Evolutionary conservation across 441 rosid genomes (phyloP), one percentile per base, ranked within the genome.

Genomic region (Lagerstroemia fauriei): DNA sequence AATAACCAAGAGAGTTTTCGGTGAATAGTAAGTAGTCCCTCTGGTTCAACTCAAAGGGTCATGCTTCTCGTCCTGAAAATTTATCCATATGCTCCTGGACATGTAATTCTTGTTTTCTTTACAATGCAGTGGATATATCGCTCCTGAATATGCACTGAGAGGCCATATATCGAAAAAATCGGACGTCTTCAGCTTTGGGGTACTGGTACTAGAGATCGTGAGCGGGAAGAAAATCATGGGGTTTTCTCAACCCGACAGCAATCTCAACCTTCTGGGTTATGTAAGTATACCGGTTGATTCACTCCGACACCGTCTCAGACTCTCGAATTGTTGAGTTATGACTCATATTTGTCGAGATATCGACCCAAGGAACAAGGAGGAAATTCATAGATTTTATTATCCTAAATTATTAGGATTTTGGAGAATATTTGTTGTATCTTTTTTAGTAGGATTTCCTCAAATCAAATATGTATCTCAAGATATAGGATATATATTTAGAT

Each of bases 141-240:
- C 82, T 70, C 70, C 69, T 9, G 82, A 80, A 68, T 71, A 80
- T 71, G 82, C 77, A 27, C 38, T 71, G 68, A 53, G 76, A 80
- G 77, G 75, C 18, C 75, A 72, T 71, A 4, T 8, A 8, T 1
- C 84, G 2, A 47, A 48, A 59, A 82, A 82, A 56, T 76, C 84
- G 9, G 84, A 82, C 27, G 84, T 82, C 46, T 82, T 82, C 57
- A 82, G 84, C 76, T 82, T 82, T 25, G 81, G 84, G 31, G 76
- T 82, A 17, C 34, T 82, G 9, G 50, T 76, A 34, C 34, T 82
- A 68, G 84, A 82, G 69, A 82, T 82, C 24, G 76, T 82, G 66
- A 46, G 79, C 7, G 78, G 81, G 48, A 18, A 61, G 65, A 83
- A 48, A 38, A 78, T 77, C 34, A 44, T 56, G 53, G 50, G 78